Evolutionary conservation across 2,329 filamentous ascomycete genomes (phyloP), one percentile per base, ranked within the genome.

Genomic region (Allantophomopsis cytisporea): DNA sequence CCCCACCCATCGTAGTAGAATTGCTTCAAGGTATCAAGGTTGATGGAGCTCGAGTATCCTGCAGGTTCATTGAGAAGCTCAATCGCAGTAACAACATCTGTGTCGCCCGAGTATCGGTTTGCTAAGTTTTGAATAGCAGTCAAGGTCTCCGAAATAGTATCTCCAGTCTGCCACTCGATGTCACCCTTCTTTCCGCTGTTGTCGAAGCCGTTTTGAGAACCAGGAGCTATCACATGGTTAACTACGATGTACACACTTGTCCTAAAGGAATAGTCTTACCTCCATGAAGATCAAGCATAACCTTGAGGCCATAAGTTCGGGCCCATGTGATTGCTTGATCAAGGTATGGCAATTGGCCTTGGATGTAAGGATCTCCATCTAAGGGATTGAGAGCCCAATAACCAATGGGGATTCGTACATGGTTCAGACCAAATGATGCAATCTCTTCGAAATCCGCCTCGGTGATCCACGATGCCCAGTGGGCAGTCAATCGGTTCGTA

Each of bases 231-330:
- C 3, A 6, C 13, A 37, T 30, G 63, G 44, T 46, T 43, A 45
- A 39, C 13, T 15, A n/a, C 7, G 37, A 17, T 6, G 36, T 4
- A 34, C 10, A 2, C 12, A 4, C 14, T 31, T 11, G 7, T 13
- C 15, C 5, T 30, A 7, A n/a, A 15, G 8, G 8, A 14, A 32
- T 43, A 23, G 17, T 11, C 66, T 54, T 55, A 73, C 71, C 72
- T 47, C 77, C 78, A 50, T 83, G 79, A 16, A 83, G 58, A 53
- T 83, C 79, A 48, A 83, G 66, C 58, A 80, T 68, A 33, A 82
- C 72, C 50, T 78, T 78, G 37, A 83, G 53, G 4, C 71, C 70
- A 35, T 69, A 63, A 35, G 53, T 58, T 42, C 66, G 57, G 10
- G 78, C 79, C 71, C 78, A 77, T 43, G 60, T 55, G 40, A 80